phyloP scores from a whole-genome alignment of 257 asterid genomes.

The Prunella vulgaris region DNA sequence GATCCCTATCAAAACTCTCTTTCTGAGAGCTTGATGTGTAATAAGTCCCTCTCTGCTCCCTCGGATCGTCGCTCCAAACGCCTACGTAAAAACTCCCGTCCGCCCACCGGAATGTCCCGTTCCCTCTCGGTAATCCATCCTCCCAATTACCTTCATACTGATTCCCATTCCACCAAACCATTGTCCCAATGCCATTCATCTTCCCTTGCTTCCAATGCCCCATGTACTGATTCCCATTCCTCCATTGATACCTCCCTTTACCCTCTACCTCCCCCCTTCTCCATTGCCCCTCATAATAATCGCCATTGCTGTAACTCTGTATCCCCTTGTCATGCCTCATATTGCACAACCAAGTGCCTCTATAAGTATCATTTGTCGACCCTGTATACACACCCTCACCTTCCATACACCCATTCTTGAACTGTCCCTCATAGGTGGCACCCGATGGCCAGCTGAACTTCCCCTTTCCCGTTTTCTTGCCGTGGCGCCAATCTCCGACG shows the following conservation, averaged over 20 bases:
- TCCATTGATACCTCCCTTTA: constrained; percentile 78
- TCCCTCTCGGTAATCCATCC: constrained; percentile 74
- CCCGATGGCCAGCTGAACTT: constrained; percentile 94
- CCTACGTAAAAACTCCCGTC: constrained; percentile 90
- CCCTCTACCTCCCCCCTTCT: constrained; percentile 61
- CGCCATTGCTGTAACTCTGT: constrained; percentile 60
- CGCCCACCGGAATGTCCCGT: constrained; percentile 67
- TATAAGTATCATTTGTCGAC: constrained; percentile 51
- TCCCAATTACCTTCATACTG: constrained; percentile 80
- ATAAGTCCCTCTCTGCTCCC: constrained; percentile 74
- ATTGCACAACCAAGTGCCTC: constrained; percentile 66
- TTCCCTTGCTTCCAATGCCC: constrained; percentile 78
- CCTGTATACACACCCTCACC: constrained; percentile 85
- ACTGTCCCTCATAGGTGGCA: constrained; percentile 80
- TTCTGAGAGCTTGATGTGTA: constrained; percentile 48
- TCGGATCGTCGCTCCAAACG: constrained; percentile 67
- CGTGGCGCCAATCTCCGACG: constrained; percentile 75
- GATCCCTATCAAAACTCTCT: constrained; percentile 62
- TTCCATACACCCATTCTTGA: constrained; percentile 75
- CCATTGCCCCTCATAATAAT: constrained; percentile 74
- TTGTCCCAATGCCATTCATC: constrained; percentile 70
- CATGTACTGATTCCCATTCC: constrained; percentile 62
- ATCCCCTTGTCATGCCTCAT: constrained; percentile 69
- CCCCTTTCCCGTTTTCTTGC: constrained; percentile 64
- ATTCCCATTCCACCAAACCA: constrained; percentile 72